A percentile compares a stretch with the other conserved stretches of the same genome.
Conservation (phyloP, 306 rosid species). For the Lathyrus sativus region DNA sequence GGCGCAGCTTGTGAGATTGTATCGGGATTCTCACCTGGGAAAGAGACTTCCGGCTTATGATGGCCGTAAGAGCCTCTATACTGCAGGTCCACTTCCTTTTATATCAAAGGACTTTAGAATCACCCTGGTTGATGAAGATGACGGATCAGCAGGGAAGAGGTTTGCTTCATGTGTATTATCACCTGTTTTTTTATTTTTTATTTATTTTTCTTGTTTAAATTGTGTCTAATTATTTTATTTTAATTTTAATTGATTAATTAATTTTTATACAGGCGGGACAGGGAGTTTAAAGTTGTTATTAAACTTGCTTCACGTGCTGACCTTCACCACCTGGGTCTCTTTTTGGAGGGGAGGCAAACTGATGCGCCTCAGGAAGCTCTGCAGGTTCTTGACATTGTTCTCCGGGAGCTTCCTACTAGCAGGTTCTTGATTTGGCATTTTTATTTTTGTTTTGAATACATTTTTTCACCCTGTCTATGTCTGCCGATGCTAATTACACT, state of each 20-base stretch:
- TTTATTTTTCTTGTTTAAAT: background rate
- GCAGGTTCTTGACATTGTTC: constrained; percentile 94
- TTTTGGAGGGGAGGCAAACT: constrained; percentile 84
- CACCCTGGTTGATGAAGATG: constrained; percentile 79
- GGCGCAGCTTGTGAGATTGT: constrained; percentile 64
- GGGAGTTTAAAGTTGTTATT: constrained; percentile 81
- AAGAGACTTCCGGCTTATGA: constrained; percentile 88
- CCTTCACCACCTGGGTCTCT: constrained; percentile 91
- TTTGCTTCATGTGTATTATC: constrained; percentile 23
- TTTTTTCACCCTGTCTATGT: background rate
- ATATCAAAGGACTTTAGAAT: constrained; percentile 69
- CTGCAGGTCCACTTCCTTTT: constrained; percentile 94
- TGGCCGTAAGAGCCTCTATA: constrained; percentile 90
- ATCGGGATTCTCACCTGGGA: constrained; percentile 74
- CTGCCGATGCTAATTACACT: background rate
- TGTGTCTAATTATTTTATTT: background rate
- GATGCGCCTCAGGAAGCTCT: constrained; percentile 99
- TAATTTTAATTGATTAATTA: constrained; percentile 22
- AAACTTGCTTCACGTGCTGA: constrained; percentile 92
- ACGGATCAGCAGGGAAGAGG: constrained; percentile 80
- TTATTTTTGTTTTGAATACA: background rate
- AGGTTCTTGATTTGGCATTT: constrained; percentile 48
- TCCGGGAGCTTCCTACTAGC: constrained; percentile 85
- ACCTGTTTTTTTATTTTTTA: constrained; percentile 20
- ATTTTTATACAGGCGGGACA: constrained; percentile 61